These are phyloP conservation scores for Cordyceps cicadae DNA, from an alignment of 2,329 filamentous ascomycete species.

Conservation along the genomic window DNA sequence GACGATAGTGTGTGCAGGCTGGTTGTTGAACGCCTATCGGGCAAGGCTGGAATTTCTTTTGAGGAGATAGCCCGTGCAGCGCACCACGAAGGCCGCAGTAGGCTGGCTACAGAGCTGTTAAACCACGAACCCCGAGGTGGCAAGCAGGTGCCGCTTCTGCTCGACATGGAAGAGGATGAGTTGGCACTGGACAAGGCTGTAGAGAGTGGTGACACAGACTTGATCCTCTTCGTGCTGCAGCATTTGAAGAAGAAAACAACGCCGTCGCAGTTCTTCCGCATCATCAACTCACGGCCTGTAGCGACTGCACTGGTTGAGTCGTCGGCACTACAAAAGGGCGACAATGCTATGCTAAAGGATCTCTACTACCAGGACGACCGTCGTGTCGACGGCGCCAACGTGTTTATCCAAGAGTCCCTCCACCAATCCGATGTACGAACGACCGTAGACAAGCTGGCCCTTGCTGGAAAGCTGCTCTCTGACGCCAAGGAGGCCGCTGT, in stretches of 20 bases:
- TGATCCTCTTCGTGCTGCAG: conserved; percentile 82
- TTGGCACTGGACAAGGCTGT: conserved; percentile 94
- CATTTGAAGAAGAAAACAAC: conserved; percentile 86
- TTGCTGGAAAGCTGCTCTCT: conserved; percentile 72
- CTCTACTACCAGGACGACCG: conserved; percentile 97
- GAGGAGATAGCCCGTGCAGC: conserved; percentile 88
- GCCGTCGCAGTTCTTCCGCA: conserved; percentile 83
- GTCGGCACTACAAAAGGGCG: conserved; percentile 57
- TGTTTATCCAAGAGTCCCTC: conserved; percentile 80
- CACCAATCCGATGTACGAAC: conserved; percentile 60
- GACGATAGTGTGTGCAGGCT: conserved; percentile 81
- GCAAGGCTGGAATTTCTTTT: conserved; percentile 89
- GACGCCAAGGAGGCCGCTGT: conserved; percentile 74
- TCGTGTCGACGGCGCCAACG: conserved; percentile 75
- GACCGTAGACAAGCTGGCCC: conserved; percentile 76
- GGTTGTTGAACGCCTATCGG: conserved; percentile 78
- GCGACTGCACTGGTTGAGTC: conserved; percentile 87
- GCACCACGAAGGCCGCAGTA: conserved; percentile 83
- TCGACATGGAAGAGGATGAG: conserved; percentile 93
- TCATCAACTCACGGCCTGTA: conserved; percentile 75
- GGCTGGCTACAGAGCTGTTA: conserved; percentile 82
- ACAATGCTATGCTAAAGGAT: conserved; percentile 83
- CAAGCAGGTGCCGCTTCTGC: conserved; percentile 86
- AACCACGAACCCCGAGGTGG: conserved; percentile 92
- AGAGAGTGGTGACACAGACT: conserved; percentile 87